These are phyloP conservation scores for Solanum habrochaites DNA, from an alignment of 257 asterid genomes.

Conservation along the genomic window DNA sequence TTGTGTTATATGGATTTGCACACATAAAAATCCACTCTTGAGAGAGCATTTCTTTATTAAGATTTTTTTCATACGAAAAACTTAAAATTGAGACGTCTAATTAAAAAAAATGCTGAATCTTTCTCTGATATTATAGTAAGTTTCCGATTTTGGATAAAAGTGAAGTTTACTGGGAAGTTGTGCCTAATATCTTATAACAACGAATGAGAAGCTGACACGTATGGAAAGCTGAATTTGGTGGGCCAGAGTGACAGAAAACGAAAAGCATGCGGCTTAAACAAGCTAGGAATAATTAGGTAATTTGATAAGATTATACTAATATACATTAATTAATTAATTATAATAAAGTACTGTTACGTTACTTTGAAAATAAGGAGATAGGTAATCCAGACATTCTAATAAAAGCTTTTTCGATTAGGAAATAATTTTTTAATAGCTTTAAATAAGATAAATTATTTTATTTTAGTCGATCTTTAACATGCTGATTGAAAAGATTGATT, in stretches of 20 bases:
- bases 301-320: neutral
- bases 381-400: no score
- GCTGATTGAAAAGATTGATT: no score
- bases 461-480: accelerated
- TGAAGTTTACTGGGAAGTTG: neutral
- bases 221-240: neutral
- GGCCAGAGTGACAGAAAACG: neutral
- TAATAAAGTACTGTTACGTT: neutral
- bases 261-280: neutral
- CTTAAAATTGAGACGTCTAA: no score
- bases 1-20: no score
- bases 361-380: neutral
- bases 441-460: no score
- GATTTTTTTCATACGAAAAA: no score
- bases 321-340: neutral
- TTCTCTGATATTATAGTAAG: no score
- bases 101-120: no score
- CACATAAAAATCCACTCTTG: no score
- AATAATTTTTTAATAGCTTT: accelerated
- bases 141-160: neutral
- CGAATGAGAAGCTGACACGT: neutral
- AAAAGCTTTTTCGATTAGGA: neutral
- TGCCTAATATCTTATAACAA: neutral
- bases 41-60: no score
- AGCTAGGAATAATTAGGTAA: neutral